Evolutionary conservation across 805 yeast species (phyloP), one percentile per base, ranked within the genome.

Genomic region (Sugiyamaella marilandica): DNA sequence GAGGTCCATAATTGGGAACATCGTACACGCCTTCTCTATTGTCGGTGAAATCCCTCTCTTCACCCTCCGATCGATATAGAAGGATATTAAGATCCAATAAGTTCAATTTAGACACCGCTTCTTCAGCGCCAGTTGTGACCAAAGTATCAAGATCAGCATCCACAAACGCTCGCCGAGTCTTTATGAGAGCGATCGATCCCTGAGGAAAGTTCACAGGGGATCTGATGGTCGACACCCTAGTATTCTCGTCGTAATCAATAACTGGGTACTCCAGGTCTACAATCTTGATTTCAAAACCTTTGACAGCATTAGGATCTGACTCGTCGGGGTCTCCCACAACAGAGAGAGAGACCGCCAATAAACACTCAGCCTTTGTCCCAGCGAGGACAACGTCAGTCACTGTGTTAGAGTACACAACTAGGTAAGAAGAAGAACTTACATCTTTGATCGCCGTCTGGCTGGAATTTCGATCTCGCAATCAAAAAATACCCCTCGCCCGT

Each of bases 401-500:
- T 55, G 31, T 4, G 35, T 31, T 24, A 21, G 21, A 26, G 46
- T 49, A 46, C 11, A 13, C 34, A 18, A 24, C 11, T 33, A 19
- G 21, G 37, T 19, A 10, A 34, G 9, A 13, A 21, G 8, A 9
- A 26, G 13, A 37, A 58, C 63, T 57, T 32, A 51, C 61, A 56
- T 31, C 43, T 52, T 50, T 67, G 66, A 24, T 68, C 67, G 3
- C 65, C 65, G 5, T 62, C 64, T 1, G 81, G 75, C 21, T 59
- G 51, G 60, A 94, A 94, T 64, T 88, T 89, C 1, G 94, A 82
- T 65, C 97, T 80, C 0, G 97, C 96, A 62, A 92, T 79, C 61
- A 94, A 74, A 61, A 87, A 89, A 81, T 86, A 87, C 1, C 99
- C 99, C 54, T 78, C 77, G 1, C 98, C 98, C 1, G 89, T 82